Base-by-base conservation (phyloP, 164 flowering plant genomes). In the Saururus chinensis region DNA sequence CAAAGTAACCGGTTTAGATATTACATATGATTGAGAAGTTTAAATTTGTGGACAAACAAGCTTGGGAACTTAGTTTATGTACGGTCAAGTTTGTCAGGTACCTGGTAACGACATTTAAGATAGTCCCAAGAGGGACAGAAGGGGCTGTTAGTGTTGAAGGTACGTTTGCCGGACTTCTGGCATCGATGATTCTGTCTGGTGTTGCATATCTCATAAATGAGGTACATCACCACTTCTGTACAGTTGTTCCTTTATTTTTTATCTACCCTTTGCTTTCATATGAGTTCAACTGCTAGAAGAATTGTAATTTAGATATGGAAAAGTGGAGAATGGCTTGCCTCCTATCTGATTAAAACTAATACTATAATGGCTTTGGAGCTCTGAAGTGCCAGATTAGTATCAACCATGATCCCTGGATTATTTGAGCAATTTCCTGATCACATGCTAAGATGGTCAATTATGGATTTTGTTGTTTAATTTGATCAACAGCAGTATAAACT, bases 91-190 rank as follows among this genome's bases (percentile, higher is more conserved):
- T 45, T 67, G 64, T 60, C 83, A 90, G 99, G 74, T 90, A 93
- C 64, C 77, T 93, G 14, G 87, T 90, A 49, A 93, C 99, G 45
- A 82, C 85, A 53, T 82, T 93, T 56, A 88, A 90, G 83, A 71
- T 87, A 51, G 99, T 93, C 48, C 92, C 96, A 20, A 74, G 92
- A 61, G 97, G 97, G 73, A 93, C 96, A 19, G 99, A 90, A 80
- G 99, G 99, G 60, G 97, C 97, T 69, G 87, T 93, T 8, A 93
- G 97, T 72, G 71, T 83, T 42, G 99, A 93, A 70, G 99, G 99
- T 77, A 93, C 99, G 51, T 11, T 84, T 60, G 92, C 99, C 61
- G 99, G 99, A 54, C 64, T 90, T 64, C 26, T 90, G 23, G 99
- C 89, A 60, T 81, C 97, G 57, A 54, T 80, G 61, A 56, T 81